These are phyloP conservation scores for Spongospora subterranea DNA, from an alignment of 208 protist genomes.

Conservation along the genomic window DNA sequence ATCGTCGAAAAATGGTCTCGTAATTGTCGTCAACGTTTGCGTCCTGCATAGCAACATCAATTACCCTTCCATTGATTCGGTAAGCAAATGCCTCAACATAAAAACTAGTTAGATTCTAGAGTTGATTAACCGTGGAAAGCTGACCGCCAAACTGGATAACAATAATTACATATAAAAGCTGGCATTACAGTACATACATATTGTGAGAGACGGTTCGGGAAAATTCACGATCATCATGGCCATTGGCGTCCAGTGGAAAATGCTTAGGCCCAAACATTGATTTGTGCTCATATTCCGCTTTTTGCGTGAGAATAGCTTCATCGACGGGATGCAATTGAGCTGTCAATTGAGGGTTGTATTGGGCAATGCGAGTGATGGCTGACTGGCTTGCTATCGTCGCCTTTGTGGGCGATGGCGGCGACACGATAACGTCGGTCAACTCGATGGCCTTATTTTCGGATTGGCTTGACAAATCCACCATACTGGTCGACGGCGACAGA, in stretches of 20 bases:
- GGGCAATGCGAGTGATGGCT: not conserved
- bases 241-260: not conserved
- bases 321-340: not conserved
- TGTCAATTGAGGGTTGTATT: not conserved
- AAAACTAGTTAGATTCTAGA: too few relatives aligned
- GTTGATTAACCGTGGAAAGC: too few relatives aligned
- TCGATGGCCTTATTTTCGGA: not conserved
- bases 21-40: conserved; percentile 41
- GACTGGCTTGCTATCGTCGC: not conserved
- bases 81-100: too few relatives aligned
- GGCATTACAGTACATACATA: too few relatives aligned
- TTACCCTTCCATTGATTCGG: too few relatives aligned
- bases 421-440: not conserved
- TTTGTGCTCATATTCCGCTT: conserved; percentile 20
- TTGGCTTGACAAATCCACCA: not conserved
- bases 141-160: too few relatives aligned
- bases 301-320: not conserved
- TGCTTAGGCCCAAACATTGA: conserved; percentile 9
- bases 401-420: not conserved
- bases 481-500: not conserved
- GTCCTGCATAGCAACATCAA: not conserved
- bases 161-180: too few relatives aligned
- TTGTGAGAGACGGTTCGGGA: conserved; percentile 39
- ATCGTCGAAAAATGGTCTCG: not conserved
- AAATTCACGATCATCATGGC: conserved; percentile 50